These are phyloP conservation scores for Tremellales sp. DNA, from an alignment of 1,284 basidiomycete genomes.

Conservation along the genomic window DNA sequence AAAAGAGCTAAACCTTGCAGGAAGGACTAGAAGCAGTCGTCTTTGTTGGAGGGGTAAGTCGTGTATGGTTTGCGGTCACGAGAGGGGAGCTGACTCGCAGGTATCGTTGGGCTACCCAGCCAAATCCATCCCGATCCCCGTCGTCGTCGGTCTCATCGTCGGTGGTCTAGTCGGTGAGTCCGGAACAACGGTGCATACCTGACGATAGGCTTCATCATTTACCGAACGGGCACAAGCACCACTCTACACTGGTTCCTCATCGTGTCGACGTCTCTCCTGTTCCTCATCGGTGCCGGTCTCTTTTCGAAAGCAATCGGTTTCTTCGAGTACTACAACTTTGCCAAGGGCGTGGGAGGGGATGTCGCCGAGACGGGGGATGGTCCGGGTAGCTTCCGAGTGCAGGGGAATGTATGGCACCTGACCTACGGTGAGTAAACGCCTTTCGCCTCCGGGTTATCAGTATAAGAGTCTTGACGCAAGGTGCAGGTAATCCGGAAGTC, in stretches of 20 bases:
- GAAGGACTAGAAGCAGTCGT: constrained; percentile 91
- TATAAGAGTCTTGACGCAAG: neutral
- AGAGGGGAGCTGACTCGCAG: constrained; percentile 23
- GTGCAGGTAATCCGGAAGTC: constrained; percentile 13
- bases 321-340: constrained; percentile 60
- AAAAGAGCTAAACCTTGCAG: constrained; percentile 52
- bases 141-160: constrained; percentile 73
- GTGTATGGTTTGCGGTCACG: neutral
- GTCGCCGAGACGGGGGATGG: constrained; percentile 63
- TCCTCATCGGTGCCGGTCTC: constrained; percentile 86
- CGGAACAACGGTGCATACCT: neutral
- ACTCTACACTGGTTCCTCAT: constrained; percentile 69
- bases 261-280: constrained; percentile 79
- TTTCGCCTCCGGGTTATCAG: too few species aligned
- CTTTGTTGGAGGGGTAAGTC: constrained; percentile 77
- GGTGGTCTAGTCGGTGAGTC: constrained; percentile 59
- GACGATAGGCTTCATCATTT: constrained; percentile 41
- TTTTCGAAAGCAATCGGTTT: constrained; percentile 66
- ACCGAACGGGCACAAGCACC: constrained; percentile 47
- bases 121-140: constrained; percentile 78
- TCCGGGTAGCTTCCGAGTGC: constrained; percentile 59
- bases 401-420: constrained; percentile 70
- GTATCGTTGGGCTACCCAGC: constrained; percentile 75
- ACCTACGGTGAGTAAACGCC: constrained; percentile 62
- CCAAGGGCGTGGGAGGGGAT: constrained; percentile 61